phyloP scores from a whole-genome alignment of 2,329 filamentous ascomycete species.

The Xylaria sp. region DNA sequence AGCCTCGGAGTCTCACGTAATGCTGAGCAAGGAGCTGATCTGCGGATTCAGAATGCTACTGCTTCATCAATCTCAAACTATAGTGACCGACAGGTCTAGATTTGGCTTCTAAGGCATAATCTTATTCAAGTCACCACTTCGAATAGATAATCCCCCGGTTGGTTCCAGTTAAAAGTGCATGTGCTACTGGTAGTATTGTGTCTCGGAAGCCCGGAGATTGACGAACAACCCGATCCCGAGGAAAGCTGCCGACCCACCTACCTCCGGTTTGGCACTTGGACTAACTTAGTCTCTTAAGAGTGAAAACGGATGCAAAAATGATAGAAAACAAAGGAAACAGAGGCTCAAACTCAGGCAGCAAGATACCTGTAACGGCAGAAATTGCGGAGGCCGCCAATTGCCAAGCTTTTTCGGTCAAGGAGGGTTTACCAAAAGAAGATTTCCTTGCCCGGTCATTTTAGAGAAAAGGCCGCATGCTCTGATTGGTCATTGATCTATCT shows the following conservation, averaged over 20 bases:
- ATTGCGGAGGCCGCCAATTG: conserved; percentile 12
- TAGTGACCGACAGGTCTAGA: neutral
- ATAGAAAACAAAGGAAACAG: neutral
- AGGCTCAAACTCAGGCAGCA: neutral
- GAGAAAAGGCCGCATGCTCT: neutral
- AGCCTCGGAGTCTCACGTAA: conserved; percentile 23
- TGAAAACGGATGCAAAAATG: neutral
- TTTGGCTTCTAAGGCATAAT: neutral
- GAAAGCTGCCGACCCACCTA: conserved; percentile 6
- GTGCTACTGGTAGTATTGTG: neutral
- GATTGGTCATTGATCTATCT: no score
- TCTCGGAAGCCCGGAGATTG: conserved; percentile 22
- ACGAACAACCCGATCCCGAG: conserved; percentile 20
- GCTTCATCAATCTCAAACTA: neutral
- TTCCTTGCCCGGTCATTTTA: neutral
- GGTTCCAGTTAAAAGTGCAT: neutral
- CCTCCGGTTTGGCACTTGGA: neutral
- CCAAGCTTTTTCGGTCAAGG: conserved; percentile 8
- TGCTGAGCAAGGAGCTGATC: conserved; percentile 4
- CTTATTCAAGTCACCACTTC: neutral
- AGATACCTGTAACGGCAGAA: neutral
- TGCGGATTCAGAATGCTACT: conserved; percentile 6
- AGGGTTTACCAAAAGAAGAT: neutral
- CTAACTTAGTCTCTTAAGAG: neutral
- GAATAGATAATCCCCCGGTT: neutral